Conservation (phyloP, 108 stramenopile genomes). For the Fragilaria crotonensis region DNA sequence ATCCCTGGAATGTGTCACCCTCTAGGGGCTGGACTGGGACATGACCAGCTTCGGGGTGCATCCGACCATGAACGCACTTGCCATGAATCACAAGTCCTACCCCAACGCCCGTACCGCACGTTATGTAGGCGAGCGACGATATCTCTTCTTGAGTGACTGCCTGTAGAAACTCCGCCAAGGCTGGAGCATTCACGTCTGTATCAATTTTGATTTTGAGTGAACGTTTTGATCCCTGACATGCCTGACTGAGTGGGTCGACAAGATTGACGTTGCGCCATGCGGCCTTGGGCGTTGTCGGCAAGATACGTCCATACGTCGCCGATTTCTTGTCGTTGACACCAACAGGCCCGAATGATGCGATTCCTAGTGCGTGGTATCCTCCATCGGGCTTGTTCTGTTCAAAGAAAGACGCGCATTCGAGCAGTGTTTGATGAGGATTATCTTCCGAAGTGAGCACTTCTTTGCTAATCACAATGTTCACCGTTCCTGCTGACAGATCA, state of each 20-base stretch:
- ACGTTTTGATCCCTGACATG: slow-evolving; percentile 28
- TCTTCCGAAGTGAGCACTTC: slow-evolving; percentile 47
- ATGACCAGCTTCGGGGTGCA: slow-evolving; percentile 95
- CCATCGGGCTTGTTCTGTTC: slow-evolving; percentile 21
- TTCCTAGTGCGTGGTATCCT: slow-evolving; percentile 72
- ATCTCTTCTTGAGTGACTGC: slow-evolving; percentile 3
- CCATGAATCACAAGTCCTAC: slow-evolving; percentile 90
- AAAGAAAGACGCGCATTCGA: slow-evolving; percentile 43
- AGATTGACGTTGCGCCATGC: slow-evolving; percentile 79
- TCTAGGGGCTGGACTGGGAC: slow-evolving; percentile 53
- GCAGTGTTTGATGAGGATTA: slow-evolving; percentile 38
- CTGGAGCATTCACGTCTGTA: slow-evolving; percentile 98
- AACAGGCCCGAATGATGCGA: slow-evolving; percentile 92
- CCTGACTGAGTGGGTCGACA: slow-evolving; percentile 44
- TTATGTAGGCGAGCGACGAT: slow-evolving; percentile 44
- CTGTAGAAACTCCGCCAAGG: slow-evolving; percentile 79
- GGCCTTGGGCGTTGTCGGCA: slow-evolving; percentile 83
- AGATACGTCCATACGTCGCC: slow-evolving; percentile 79
- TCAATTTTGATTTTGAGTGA: slow-evolving; percentile 64
- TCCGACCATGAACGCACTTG: slow-evolving; percentile 78
- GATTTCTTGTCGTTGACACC: slow-evolving; percentile 40
- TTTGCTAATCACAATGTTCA: slow-evolving; percentile 26
- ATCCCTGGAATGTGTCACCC: slow-evolving; percentile 69
- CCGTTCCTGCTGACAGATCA: slow-evolving; percentile 7
- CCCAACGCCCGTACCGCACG: slow-evolving; percentile 93